Base-by-base conservation (phyloP, 345 rosid species). In the Aquilaria yunnanensis region DNA sequence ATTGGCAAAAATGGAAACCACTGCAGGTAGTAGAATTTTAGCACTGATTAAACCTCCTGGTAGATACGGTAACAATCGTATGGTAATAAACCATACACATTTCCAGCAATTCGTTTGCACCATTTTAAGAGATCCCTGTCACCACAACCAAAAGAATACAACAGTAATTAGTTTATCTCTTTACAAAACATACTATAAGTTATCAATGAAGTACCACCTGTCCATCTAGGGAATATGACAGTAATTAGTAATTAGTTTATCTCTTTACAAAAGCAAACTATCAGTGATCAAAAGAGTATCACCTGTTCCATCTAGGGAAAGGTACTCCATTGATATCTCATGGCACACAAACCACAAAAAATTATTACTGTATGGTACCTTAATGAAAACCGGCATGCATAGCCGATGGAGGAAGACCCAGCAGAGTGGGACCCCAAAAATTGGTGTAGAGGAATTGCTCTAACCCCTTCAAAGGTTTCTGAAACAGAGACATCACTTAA, bases 111-210 rank as follows among this genome's bases (percentile, higher is more conserved):
- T 67, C 98, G 79, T 68, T 85, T 92, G 79, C 98, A 90, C 95
- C 88, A 90, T 78, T 93, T 90, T 48, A 93, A 85, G 61, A 93
- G 86, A 81, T 93, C 98, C 85, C 98, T 93, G 83, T 53, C 69
- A 77, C 65, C 32, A 79, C 54, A 34, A 75, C 59, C 57, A 59
- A 63, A 69, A 74, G 52, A 69, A 56, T 1, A 56, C 14, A 11
- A 65, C 14, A 47, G 7, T 37, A 37, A 37, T 12, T 16, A 46
- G 67, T 10, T 64, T 31, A 9, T 54, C 31, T 16, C 30, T 31
- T 60, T 32, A 57, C 29, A 50, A 34, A 57, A 57, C 54, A 64
- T 51, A 37, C 8, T 37, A 37, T 1, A 37, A 4, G 4, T 37
- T 37, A 4, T 5, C 43, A 37, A 8, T 37, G 43, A 8, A 37